Base-by-base conservation (phyloP, 176 grass and related monocot genomes). In the Bonia amplexicaulis region DNA sequence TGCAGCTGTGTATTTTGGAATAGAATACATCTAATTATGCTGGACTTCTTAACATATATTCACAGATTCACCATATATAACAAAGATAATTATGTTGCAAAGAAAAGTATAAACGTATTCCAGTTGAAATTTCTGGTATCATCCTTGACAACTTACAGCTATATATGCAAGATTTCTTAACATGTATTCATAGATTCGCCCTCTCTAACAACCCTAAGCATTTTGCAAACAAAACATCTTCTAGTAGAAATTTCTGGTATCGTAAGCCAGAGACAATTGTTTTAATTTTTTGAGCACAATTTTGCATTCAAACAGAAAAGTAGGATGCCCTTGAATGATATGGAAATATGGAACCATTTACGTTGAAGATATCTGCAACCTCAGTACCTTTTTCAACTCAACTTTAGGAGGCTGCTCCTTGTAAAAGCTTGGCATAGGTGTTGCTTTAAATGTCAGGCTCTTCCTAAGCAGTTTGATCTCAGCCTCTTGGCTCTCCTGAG, bases 361-460 rank as follows among this genome's bases (percentile, higher is more conserved):
- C 40, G 51, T 69, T 3, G 25, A 83, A 67, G 22, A 25, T 37
- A 68, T 44, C 59, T 68, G 26, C 59, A 83, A 66, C 58, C 39
- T 33, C 6, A 27, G 14, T 92, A 98, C 96, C 96, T 98, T 98
- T 89, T 95, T 98, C 29, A 98, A 67, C 66, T 95, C 96, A 81
- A 82, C 87, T 98, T 93, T 98, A 51, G 93, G 91, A 82, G 90
- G 92, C 23, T 87, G 82, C 85, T 98, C 93, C 81, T 98, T 92
- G 75, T 98, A 98, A 89, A 98, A 98, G 85, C 80, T 95, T 81
- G 96, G 96, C 93, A 98, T 93, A 77, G 96, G 96, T 14, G 89
- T 70, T 25, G 96, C 96, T 93, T 95, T 98, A 85, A 95, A 93
- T 75, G 85, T 93, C 76, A 98, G 87, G 87, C 93, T 98, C 89